Percentiles rank a stretch among this genome's conserved stretches.
phyloP scores from a whole-genome alignment of 768 basidiomycete species.

The Boletus eberwhitei region DNA sequence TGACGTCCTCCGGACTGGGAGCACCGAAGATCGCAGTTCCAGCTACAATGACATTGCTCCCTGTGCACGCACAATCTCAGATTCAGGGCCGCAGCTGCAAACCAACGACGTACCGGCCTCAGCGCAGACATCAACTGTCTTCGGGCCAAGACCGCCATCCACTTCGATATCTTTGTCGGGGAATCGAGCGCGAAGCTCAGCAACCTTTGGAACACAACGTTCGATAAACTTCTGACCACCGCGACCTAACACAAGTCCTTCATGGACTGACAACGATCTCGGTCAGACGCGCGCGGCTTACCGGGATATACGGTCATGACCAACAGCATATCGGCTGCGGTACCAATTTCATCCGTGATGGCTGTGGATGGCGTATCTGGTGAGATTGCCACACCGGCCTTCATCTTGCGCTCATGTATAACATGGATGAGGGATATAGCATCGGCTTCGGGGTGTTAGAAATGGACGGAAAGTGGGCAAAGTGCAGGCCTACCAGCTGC shows the following conservation, averaged over 20 bases:
- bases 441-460: conserved; percentile 45
- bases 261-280: background rate
- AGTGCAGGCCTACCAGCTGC: conserved; percentile 64
- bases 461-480: conserved; percentile 10
- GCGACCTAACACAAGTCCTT: conserved; percentile 47
- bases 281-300: conserved; percentile 23
- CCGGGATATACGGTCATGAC: conserved; percentile 99
- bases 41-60: conserved; percentile 97
- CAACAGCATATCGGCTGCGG: conserved; percentile 88
- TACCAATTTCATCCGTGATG: conserved; percentile 82
- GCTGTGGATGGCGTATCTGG: conserved; percentile 88
- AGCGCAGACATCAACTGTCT: conserved; percentile 84
- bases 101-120: conserved; percentile 61
- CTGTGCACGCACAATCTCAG: conserved; percentile 37
- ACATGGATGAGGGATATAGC: conserved; percentile 72
- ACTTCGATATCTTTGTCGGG: conserved; percentile 97
- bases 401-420: conserved; percentile 85
- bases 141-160: conserved; percentile 94
- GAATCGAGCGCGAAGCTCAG: conserved; percentile 85
- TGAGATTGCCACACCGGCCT: conserved; percentile 94
- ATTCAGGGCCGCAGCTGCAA: background rate
- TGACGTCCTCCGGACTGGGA: conserved; percentile 73
- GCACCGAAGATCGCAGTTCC: conserved; percentile 94
- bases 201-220: conserved; percentile 88
- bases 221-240: conserved; percentile 98